Conservation (phyloP, 176 grass and related monocot genomes). For the Oryza australiensis region DNA sequence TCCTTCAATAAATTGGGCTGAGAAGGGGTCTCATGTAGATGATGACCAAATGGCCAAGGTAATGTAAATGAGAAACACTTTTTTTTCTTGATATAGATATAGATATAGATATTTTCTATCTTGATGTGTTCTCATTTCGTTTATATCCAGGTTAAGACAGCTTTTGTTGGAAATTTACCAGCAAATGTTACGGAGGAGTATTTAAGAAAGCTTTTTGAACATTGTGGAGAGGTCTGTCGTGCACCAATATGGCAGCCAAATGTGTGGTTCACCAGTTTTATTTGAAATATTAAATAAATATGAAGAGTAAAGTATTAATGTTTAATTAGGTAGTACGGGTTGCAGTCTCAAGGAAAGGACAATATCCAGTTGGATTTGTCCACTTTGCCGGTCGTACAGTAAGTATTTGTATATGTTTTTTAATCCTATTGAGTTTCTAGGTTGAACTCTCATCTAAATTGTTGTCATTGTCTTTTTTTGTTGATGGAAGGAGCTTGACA, state of each 20-base stretch:
- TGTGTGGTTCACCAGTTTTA: conserved; percentile 32
- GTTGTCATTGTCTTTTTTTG: neutral
- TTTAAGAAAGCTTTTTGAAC: conserved; percentile 69
- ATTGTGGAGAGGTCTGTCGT: conserved; percentile 67
- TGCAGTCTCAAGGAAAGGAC: conserved; percentile 72
- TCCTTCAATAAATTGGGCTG: conserved; percentile 82
- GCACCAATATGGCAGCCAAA: neutral
- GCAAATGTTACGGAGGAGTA: conserved; percentile 62
- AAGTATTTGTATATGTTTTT: conserved; percentile 40
- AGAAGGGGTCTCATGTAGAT: conserved; percentile 64
- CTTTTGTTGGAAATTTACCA: conserved; percentile 88
- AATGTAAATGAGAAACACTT: conserved; percentile 21
- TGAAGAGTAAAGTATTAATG: neutral
- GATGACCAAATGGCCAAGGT: conserved; percentile 73
- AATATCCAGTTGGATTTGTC: conserved; percentile 71
- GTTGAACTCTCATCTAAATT: conserved; percentile 20
- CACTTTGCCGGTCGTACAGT: conserved; percentile 65
- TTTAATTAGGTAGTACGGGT: conserved; percentile 59
- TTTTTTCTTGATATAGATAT: neutral
- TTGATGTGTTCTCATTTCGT: conserved; percentile 31
- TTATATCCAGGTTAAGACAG: conserved; percentile 56
- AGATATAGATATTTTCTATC: conserved; percentile 31
- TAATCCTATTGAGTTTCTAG: conserved; percentile 11
- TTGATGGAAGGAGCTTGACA: conserved; percentile 54
- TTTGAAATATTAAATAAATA: conserved; percentile 24